phyloP scores from a whole-genome alignment of 371 early-diverging fungal species.

The Phascolomyces articulosus region DNA sequence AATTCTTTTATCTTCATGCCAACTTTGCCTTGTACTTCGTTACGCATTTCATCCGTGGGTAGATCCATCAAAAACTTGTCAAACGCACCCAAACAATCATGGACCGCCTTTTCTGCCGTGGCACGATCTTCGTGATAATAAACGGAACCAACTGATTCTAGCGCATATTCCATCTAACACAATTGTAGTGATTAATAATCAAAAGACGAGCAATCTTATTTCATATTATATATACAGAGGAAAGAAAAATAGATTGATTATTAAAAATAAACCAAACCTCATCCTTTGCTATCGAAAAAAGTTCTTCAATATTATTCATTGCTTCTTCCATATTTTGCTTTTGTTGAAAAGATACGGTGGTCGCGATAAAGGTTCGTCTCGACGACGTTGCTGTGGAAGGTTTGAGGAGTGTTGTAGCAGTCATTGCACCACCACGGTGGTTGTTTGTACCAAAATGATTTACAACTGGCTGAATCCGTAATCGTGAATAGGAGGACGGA shows the following conservation, averaged over 20 bases:
- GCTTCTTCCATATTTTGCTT: conserved; percentile 25
- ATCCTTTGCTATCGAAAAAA: conserved; percentile 40
- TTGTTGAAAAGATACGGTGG: background rate
- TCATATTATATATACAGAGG: background rate
- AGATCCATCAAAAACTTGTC: conserved; percentile 29
- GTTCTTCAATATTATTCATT: conserved; percentile 41
- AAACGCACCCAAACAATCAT: conserved; percentile 38
- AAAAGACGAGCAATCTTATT: background rate
- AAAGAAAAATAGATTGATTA: too few species aligned
- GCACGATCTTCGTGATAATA: conserved; percentile 45
- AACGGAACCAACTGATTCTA: conserved; percentile 44
- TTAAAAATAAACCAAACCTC: conserved; percentile 22
- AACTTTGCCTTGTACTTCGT: conserved; percentile 36
- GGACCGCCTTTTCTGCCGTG: conserved; percentile 41
- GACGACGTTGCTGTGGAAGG: too few species aligned
- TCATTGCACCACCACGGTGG: background rate
- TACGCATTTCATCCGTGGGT: conserved; percentile 39
- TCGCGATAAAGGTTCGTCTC: background rate
- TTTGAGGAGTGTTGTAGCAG: background rate
- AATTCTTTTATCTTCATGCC: conserved; percentile 44
- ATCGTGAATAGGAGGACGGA: background rate
- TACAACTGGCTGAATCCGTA: background rate
- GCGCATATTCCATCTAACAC: conserved; percentile 42
- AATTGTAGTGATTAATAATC: background rate
- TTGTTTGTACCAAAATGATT: too few species aligned